Evolutionary conservation across 2,329 filamentous ascomycete genomes (phyloP), one percentile per base, ranked within the genome.

Genomic region (Nemania sp.): DNA sequence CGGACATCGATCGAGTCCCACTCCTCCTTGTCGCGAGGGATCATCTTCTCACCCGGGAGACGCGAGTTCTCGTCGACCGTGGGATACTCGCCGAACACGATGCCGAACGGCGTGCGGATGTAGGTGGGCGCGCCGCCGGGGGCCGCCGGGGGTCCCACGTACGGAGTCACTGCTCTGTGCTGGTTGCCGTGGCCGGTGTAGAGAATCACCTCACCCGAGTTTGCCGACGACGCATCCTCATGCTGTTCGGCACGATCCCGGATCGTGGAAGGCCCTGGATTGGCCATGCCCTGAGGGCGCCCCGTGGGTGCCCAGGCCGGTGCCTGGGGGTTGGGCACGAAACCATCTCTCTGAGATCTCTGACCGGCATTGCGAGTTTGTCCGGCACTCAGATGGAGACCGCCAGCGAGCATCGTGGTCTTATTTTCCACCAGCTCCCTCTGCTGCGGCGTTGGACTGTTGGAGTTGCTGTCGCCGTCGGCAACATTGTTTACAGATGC

Each of bases 1-100:
- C 63, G 56, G 15, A 74, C 65, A 20, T 74, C 72, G 2, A 58
- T 18, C 1, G 59, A 34, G 5, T 67, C 58, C 72, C 71, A 74
- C 7, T 64, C 25, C 4, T 62, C 51, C 50, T 72, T 71, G 25
- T 68, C 48, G 1, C 67, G 67, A 1, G 68, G 61, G 15, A 69
- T 67, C 56, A 59, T 59, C 51, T 65, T 63, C 29, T 59, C 59
- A 0, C 64, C 62, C 0, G 58, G 61, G 1, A 65, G 39, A 1
- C 53, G 61, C 1, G 62, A 48, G 20, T 66, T 66, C 53, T 66
- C 54, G 0, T 66, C 64, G 7, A 62, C 59, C 1, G 64, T 66
- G 5, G 64, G 62, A 35, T 59, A 63, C 21, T 57, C 54, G 39
- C 57, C 62, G 37, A 48, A 50, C 15, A 63, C 57, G 13, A 61